Percentiles rank a stretch among this genome's conserved stretches.
Conservation (phyloP, 129 eudicot genomes). For the Heracleum sosnowskyi region DNA sequence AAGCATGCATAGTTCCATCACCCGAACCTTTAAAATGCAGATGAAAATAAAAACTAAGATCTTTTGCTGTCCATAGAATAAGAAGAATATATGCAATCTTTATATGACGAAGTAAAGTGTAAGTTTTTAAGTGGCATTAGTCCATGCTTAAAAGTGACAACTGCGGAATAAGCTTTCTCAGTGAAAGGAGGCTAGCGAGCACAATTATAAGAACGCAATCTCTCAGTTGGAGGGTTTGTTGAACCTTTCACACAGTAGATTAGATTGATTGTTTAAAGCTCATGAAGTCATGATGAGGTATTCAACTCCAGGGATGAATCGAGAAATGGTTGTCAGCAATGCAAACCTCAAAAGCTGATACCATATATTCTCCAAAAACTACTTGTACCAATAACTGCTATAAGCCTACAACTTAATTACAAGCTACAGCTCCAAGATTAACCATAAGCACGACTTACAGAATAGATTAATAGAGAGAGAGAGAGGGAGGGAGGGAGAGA, state of each 20-base stretch:
- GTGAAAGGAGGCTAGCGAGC: background rate
- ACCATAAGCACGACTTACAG: background rate
- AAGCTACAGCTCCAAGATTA: too few relatives aligned
- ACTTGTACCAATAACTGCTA: background rate
- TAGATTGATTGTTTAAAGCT: background rate
- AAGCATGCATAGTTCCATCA: constrained; percentile 86
- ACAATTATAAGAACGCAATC: background rate
- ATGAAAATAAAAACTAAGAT: constrained; percentile 2
- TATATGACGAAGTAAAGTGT: background rate
- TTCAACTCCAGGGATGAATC: background rate
- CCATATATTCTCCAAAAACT: background rate
- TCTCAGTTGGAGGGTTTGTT: background rate
- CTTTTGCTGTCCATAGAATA: background rate
- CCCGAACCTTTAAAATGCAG: constrained; percentile 57
- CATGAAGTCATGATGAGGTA: background rate
- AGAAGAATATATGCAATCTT: background rate
- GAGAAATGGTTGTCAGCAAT: background rate
- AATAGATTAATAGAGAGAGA: too few relatives aligned
- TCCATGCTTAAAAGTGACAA: background rate
- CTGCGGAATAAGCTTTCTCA: background rate
- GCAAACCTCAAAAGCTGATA: background rate
- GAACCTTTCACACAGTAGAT: background rate
- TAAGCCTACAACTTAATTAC: background rate
- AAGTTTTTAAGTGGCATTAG: background rate
- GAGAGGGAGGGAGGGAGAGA: too few relatives aligned